These are phyloP conservation scores for Raffaelea albimanens DNA, from an alignment of 2,329 filamentous ascomycete species.

Conservation along the genomic window DNA sequence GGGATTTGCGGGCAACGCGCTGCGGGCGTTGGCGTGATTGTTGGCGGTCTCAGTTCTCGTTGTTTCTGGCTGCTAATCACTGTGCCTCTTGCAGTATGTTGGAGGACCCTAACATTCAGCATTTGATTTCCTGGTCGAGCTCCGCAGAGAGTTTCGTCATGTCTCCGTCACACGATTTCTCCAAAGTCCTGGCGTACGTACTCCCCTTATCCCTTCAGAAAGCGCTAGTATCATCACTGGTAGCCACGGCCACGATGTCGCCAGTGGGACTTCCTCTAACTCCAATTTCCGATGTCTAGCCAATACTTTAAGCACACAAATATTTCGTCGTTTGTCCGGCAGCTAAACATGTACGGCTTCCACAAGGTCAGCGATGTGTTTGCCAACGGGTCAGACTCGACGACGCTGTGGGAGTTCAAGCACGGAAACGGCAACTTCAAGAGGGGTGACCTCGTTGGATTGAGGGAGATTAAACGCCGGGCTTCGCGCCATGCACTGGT, in stretches of 20 bases:
- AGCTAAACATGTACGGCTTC: slow-evolving; percentile 99
- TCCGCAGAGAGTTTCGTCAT: slow-evolving; percentile 97
- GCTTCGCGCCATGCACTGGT: slow-evolving; percentile 90
- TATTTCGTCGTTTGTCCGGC: slow-evolving; percentile 94
- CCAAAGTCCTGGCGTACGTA: slow-evolving; percentile 90
- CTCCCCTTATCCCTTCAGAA: slow-evolving; percentile 12
- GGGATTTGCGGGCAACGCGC: too few species aligned
- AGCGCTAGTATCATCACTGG: not conserved
- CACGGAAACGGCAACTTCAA: slow-evolving; percentile 97
- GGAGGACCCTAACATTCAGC: slow-evolving; percentile 84
- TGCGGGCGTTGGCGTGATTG: too few species aligned
- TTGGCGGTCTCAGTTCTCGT: too few species aligned
- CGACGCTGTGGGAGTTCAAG: slow-evolving; percentile 97
- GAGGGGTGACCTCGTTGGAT: slow-evolving; percentile 78
- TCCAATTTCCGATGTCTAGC: slow-evolving; percentile 32
- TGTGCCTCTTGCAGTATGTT: slow-evolving; percentile 65
- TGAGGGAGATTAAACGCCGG: slow-evolving; percentile 91
- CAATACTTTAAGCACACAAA: slow-evolving; percentile 99
- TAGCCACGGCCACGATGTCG: too few species aligned
- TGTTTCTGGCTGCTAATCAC: too few species aligned
- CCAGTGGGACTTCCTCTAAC: too few species aligned
- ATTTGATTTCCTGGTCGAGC: slow-evolving; percentile 92
- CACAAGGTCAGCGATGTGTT: slow-evolving; percentile 99
- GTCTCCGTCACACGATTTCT: slow-evolving; percentile 95
- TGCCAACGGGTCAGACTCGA: slow-evolving; percentile 86